Evolutionary conservation across 176 grass and related monocot species (phyloP), one percentile per base, ranked within the genome.

Genomic region (Triticum aestivum): DNA sequence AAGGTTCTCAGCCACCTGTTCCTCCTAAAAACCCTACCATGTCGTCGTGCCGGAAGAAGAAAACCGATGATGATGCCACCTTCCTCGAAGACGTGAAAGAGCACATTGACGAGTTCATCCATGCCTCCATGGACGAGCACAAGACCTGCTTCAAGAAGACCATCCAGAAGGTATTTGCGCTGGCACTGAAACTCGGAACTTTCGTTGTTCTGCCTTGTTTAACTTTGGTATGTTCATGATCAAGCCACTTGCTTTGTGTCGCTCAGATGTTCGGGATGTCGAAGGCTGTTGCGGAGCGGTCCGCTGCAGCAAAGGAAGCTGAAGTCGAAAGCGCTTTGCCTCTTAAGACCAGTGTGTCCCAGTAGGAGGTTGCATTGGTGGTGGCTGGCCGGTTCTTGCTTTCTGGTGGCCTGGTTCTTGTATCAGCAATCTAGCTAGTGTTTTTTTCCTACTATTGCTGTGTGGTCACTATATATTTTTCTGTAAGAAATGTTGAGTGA

Each of bases 121-220:
- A 96, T 64, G 93, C 96, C 1, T 98, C 96, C 39, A 88, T 98
- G 96, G 96, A 96, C 78, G 96, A 98, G 82, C 96, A 98, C 87
- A 98, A 96, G 77, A 92, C 82, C 66, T 98, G 96, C 86, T 96
- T 98, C 79, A 87, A 92, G 77, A 96, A 98, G 79, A 98, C 88
- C 20, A 88, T 98, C 6, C 69, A 89, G 72, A 98, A 96, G 96
- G 96, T 96, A 38, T 61, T n/a, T 87, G 45, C 61, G 33, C 3
- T 24, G 47, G n/a, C 12, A 3, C 32, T 20, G 13, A 45, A 63
- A 10, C 23, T 59, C 24, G 0, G 12, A 38, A 27, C 8, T 12
- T 33, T 23, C 0, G 4, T 44, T 2, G 10, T 69, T 51, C 30
- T 85, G 35, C 5, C 23, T 30, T 80, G 61, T 38, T 12, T 7